A percentile compares a stretch with the other conserved stretches of the same genome.
Evolutionary conservation across 495 filamentous ascomycete species (phyloP).

Genomic region (Penicillium cinerascens): DNA sequence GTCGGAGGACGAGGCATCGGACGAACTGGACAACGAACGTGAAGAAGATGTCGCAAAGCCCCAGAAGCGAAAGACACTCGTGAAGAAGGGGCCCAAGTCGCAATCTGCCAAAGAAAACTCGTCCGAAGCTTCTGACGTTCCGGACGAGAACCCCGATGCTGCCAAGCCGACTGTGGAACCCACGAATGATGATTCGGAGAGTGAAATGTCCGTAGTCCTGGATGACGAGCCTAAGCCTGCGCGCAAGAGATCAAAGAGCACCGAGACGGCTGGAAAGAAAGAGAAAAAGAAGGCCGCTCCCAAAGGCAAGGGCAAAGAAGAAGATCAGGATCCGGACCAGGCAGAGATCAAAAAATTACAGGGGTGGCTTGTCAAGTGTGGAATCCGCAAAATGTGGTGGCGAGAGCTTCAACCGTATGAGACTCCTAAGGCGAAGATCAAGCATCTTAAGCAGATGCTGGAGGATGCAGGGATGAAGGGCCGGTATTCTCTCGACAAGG

Average conservation of each 20-base stretch:
- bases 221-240: constrained; percentile 63
- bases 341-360: constrained; percentile 89
- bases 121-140: constrained; percentile 20
- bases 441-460: constrained; percentile 74
- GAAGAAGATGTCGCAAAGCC: constrained; percentile 28
- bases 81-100: constrained; percentile 24
- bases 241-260: constrained; percentile 41
- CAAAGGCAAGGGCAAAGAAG: constrained; percentile 35
- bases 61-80: constrained; percentile 17
- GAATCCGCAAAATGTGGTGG: constrained; percentile 88
- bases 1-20: constrained; percentile 17
- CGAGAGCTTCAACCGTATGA: constrained; percentile 74
- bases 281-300: constrained; percentile 24
- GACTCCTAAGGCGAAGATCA: constrained; percentile 74
- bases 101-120: constrained; percentile 25
- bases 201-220: constrained; percentile 73
- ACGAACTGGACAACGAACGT: constrained; percentile 12
- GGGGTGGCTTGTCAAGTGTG: constrained; percentile 83
- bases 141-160: constrained; percentile 21
- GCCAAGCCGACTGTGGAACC: constrained; percentile 25
- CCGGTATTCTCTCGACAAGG: constrained; percentile 78
- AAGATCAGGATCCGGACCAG: constrained; percentile 63
- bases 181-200: constrained; percentile 59
- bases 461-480: constrained; percentile 82
- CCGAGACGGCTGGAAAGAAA: constrained; percentile 30